Conservation (phyloP, 1,139 yeast species). For the Saccharomycopsis crataegensis region DNA sequence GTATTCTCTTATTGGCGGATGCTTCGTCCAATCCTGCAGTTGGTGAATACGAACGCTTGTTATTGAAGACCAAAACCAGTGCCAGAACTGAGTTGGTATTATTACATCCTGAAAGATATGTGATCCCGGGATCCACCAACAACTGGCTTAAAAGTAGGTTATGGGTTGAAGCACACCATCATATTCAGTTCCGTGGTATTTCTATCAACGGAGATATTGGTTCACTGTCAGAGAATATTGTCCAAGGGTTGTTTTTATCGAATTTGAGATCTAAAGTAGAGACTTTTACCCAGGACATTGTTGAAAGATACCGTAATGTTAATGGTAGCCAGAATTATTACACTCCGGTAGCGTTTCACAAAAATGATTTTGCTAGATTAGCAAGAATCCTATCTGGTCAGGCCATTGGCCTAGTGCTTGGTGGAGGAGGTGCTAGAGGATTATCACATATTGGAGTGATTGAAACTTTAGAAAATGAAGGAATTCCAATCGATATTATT, state of each 20-base stretch:
- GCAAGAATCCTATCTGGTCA: conserved; percentile 89
- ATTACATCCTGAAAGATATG: conserved; percentile 75
- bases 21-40: conserved; percentile 59
- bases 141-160: conserved; percentile 77
- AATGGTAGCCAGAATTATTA: conserved; percentile 26
- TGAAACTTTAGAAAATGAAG: conserved; percentile 87
- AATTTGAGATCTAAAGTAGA: conserved; percentile 23
- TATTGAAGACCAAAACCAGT: conserved; percentile 71
- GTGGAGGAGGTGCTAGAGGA: conserved; percentile 98
- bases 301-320: conserved; percentile 8
- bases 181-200: conserved; percentile 45
- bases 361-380: conserved; percentile 80
- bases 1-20: conserved; percentile 66
- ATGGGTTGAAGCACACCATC: conserved; percentile 95
- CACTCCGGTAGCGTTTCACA: conserved; percentile 49
- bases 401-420: conserved; percentile 88
- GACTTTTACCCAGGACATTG: conserved; percentile 25
- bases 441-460: conserved; percentile 87
- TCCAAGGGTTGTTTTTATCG: conserved; percentile 3
- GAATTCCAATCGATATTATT: conserved; percentile 86
- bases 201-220: not conserved
- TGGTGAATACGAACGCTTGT: conserved; percentile 78
- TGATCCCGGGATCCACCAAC: conserved; percentile 77
- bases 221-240: not conserved
- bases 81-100: conserved; percentile 85